Evolutionary conservation across 768 basidiomycete genomes (phyloP), one percentile per base, ranked within the genome.

Genomic region (Panaeolus papilionaceus): DNA sequence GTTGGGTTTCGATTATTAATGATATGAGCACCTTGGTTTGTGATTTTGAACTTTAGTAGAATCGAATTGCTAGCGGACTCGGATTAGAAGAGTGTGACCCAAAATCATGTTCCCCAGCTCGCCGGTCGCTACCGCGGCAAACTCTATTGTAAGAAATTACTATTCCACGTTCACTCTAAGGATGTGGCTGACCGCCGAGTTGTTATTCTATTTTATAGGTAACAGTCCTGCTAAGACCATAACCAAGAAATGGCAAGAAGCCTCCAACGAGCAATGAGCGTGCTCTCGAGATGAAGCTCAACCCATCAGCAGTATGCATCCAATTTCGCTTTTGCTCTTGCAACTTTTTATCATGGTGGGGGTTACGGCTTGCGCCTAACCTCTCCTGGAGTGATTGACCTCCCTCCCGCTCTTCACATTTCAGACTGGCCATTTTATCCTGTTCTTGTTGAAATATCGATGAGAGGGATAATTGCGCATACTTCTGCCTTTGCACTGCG

Each of bases 161-260:
- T n/a, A n/a, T n/a, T n/a, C n/a, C n/a, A n/a, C n/a, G n/a, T n/a
- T n/a, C n/a, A n/a, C n/a, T n/a, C n/a, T 7, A 62, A 8, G 7
- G 49, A 61, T 47, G 54, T 18, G 62, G 42, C 47, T 63, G 45
- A 63, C 45, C 64, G 10, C 12, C n/a, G 2, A 6, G 33, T 20
- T 33, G 37, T 16, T 0, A 61, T 39, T 51, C 64, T 47, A 63
- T 44, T 61, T 51, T 54, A 20, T 77, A 95, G 95, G 87, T 47
- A 80, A 86, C 37, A 84, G 92, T 44, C 89, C 91, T 67, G 92
- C 95, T 64, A 89, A 84, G 83, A 91, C 96, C 23, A 79, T 98
- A 77, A 88, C 86, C 70, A 91, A 88, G 79, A 97, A 99, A 83
- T 98, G 95, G 94, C 89, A 99, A 81, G 94, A 96, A 81, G 95